Conservation (phyloP, 73 alveolate species). For the Uronychia binucleata region DNA sequence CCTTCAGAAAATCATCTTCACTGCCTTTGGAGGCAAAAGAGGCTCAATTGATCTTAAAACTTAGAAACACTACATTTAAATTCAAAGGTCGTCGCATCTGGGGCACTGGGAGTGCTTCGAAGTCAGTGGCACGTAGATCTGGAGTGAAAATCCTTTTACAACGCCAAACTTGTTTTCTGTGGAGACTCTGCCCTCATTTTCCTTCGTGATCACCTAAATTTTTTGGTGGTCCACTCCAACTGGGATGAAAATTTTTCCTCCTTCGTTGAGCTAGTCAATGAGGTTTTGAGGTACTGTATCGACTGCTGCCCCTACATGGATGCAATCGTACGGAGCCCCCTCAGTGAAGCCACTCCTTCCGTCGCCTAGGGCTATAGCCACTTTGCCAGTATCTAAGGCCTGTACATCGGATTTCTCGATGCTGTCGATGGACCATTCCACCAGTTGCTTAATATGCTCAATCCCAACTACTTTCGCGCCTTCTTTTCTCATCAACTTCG, state of each 20-base stretch:
- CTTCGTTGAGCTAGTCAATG: conserved; percentile 71
- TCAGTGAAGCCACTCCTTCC: conserved; percentile 83
- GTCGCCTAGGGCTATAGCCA: conserved; percentile 75
- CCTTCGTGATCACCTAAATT: background rate
- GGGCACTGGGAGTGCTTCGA: background rate
- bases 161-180: background rate
- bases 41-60: no score
- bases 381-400: conserved; percentile 22
- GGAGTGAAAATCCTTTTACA: background rate
- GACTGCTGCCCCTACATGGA: conserved; percentile 98
- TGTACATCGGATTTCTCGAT: conserved; percentile 6
- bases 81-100: background rate
- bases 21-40: background rate
- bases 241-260: conserved; percentile 90
- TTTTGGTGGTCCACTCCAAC: conserved; percentile 56
- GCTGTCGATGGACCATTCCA: conserved; percentile 23
- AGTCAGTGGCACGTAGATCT: background rate
- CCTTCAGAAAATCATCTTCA: background rate
- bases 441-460: conserved; percentile 78
- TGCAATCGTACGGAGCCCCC: conserved; percentile 90
- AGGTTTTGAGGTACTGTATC: conserved; percentile 70
- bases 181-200: background rate
- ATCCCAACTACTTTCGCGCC: conserved; percentile 82
- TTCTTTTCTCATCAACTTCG: conserved; percentile 44
- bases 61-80: background rate